A percentile compares a stretch with the other conserved stretches of the same genome.
These are phyloP conservation scores for Penicillium concentricum DNA, from an alignment of 2,329 filamentous ascomycete genomes.

Conservation along the genomic window DNA sequence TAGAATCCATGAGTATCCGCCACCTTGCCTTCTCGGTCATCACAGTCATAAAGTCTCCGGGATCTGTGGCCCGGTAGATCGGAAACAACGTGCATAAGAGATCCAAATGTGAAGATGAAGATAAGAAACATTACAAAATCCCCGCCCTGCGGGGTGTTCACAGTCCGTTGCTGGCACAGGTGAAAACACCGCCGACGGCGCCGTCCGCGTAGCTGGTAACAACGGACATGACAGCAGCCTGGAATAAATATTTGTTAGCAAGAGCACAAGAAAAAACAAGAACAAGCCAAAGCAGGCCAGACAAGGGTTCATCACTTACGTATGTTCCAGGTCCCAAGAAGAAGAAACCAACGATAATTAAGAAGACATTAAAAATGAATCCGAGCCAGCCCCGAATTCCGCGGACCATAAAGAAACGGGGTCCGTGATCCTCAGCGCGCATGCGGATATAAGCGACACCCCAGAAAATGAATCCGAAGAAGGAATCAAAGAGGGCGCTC, in stretches of 20 bases:
- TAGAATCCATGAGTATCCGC: background rate
- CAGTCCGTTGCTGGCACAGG: constrained; percentile 57
- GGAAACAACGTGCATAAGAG: constrained; percentile 8
- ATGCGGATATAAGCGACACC: constrained; percentile 48
- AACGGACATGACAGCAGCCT: constrained; percentile 46
- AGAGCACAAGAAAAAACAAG: constrained; percentile 29
- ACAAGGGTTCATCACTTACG: constrained; percentile 34
- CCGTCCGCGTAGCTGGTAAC: constrained; percentile 67
- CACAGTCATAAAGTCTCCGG: background rate
- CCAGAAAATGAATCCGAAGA: constrained; percentile 84
- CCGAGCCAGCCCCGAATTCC: constrained; percentile 46
- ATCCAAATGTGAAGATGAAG: constrained; percentile 5
- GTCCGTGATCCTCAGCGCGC: constrained; percentile 42
- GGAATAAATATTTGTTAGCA: constrained; percentile 9
- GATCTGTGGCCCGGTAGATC: background rate
- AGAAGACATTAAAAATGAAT: constrained; percentile 62
- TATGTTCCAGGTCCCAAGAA: constrained; percentile 84
- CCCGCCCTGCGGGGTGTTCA: constrained; percentile 19
- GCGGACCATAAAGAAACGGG: constrained; percentile 41
- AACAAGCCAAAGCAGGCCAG: background rate
- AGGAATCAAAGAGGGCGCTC: constrained; percentile 78
- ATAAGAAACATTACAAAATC: background rate
- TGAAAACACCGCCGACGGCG: constrained; percentile 69
- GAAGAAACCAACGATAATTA: constrained; percentile 74
- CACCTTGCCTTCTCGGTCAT: background rate